Base-by-base conservation (phyloP, 2,329 filamentous ascomycete species). In the Talaromyces sp. region DNA sequence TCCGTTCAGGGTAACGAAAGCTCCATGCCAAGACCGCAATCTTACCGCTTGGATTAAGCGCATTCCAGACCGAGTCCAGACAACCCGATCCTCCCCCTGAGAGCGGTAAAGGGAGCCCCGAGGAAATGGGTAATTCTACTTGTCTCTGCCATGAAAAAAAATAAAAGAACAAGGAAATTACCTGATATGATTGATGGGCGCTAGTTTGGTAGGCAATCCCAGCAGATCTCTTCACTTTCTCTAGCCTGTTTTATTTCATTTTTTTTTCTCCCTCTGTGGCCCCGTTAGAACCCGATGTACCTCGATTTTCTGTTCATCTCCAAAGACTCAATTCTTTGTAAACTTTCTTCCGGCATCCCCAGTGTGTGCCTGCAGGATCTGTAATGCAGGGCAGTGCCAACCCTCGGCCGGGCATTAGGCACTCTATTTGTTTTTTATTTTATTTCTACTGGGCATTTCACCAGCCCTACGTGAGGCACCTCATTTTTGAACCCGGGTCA, bases 31-130 rank as follows among this genome's bases (percentile, higher is more conserved):
- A 62, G 55, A 51, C 54, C 36, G 56, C 57, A 60, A 62, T 60
- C 49, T 58, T 59, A 60, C 58, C 50, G 52, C 54, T 54, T 52
- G 51, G n/a, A 52, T 60, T 59, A 56, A 57, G 52, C 51, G 47
- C 58, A 64, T 64, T 63, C 61, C 60, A 60, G 51, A 53, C 56
- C 47, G 44, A 60, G 54, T 57, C 52, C 46, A 56, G 52, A 56
- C 54, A 51, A 47, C 43, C 49, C 55, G 36, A 39, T 9, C 14
- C 5, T 14, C 33, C 59, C 50, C 57, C 54, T 59, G 56, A 56
- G 53, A 51, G 53, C 52, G 45, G 47, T 13, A 39, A 43, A 48
- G 37, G 40, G 35, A 45, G 44, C 33, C 48, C 47, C 32, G 29
- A 30, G 4, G 4, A 11, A 17, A 41, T 48, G n/a, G n/a, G n/a